These are phyloP conservation scores for Prunella vulgaris DNA, from an alignment of 257 asterid species.

Conservation along the genomic window DNA sequence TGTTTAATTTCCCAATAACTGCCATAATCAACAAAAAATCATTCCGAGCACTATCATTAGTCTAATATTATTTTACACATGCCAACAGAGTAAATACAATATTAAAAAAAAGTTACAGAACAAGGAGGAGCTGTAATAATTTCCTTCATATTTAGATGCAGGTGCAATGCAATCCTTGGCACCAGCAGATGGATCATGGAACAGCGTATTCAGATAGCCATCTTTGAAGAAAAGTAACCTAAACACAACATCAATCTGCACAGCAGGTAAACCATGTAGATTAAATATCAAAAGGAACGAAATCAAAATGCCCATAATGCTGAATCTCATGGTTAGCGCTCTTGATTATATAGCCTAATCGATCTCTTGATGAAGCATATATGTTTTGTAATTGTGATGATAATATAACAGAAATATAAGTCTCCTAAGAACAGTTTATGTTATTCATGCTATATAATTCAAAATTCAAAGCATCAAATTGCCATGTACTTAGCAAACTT, in stretches of 20 bases:
- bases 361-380: not conserved
- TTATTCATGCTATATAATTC: no score
- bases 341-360: not conserved
- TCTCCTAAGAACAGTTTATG: no score
- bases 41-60: no score
- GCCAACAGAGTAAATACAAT: not conserved
- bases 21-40: no score
- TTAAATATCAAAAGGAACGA: not conserved
- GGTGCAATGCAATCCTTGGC: not conserved
- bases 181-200: not conserved
- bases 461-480: not conserved
- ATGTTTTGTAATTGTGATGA: not conserved
- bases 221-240: not conserved
- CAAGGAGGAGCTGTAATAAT: not conserved
- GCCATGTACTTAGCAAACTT: not conserved
- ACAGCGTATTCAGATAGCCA: not conserved
- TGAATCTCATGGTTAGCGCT: not conserved
- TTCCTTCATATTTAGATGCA: no score
- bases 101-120: not conserved
- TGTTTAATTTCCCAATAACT: no score
- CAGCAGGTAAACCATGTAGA: not conserved
- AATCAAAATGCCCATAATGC: not conserved
- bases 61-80: not conserved
- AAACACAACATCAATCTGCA: conserved; percentile 20
- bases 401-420: not conserved